Evolutionary conservation across 441 rosid species (phyloP), one percentile per base, ranked within the genome.

Genomic region (Syzygium malaccense): DNA sequence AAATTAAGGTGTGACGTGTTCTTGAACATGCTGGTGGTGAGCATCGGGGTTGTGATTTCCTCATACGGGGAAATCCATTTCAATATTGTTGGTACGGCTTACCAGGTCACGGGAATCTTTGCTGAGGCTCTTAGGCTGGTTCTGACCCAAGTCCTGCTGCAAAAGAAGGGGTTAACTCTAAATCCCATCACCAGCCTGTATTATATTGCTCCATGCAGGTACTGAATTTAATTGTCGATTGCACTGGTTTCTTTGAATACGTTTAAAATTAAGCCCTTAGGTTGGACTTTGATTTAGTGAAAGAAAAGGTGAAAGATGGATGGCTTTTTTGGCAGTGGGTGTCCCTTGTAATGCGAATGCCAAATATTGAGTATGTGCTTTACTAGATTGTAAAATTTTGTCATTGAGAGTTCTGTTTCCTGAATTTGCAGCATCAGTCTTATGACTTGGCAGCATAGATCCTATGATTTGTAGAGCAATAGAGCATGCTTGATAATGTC

Each of bases 171-270:
- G 89, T 93, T 97, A 96, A 92, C 98, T 86, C 92, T 98, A 91
- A 98, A 98, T 93, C 99, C 99, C 20, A 93, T 98, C 83, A 98
- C 97, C 93, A 98, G 99, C 95, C 96, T 98, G 90, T 98, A 98
- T 93, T 98, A 97, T 94, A 98, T 98, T 66, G 99, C 99, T 90
- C 99, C 99, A 4, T 98, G 99, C 99, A 98, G 99, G 99, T 97
- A 95, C 62, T 85, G 54, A 55, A 23, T 55, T 87, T 90, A 28
- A 28, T 37, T 71, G 80, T 51, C 45, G 8, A 51, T 66, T 55
- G 64, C 75, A 66, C 75, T 85, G 51, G 13, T 32, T 41, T 58
- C 30, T 86, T 79, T 80, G 49, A 45, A 19, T 51, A 41, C 30
- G 6, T 85, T 86, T 28, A 56, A 33, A 28, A 55, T 10, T 20